Evolutionary conservation across 1,284 basidiomycete species (phyloP), one percentile per base, ranked within the genome.

Genomic region (Microbotryum lychnidis-dioicae): DNA sequence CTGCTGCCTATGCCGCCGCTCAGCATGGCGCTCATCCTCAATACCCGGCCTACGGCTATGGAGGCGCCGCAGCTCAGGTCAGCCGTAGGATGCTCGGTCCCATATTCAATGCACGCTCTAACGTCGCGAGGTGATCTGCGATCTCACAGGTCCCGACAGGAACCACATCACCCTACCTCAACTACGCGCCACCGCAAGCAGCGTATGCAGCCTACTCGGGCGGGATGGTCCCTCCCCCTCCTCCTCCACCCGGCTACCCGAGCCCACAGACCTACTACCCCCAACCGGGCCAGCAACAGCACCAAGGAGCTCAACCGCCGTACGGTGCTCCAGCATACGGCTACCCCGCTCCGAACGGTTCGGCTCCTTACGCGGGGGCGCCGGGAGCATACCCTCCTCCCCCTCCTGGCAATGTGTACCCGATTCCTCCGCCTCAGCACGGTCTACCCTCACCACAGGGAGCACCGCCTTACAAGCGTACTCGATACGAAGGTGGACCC

Each of bases 1-100:
- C 47, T 50, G 23, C 48, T 10, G 46, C n/a, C 10, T 53, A 33
- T n/a, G 51, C n/a, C 42, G 23, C 54, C 25, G 49, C 54, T 45
- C 8, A 47, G 51, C 44, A 50, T 61, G 50, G 59, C 65, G 53
- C 64, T 2, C 67, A 69, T 42, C 65, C 62, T 14, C 67, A 69
- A 50, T 69, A 69, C 46, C 65, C 65, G 0, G 67, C 62, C 3
- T 69, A 69, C 54, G 67, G 65, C 27, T 69, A 69, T 52, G 65
- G 62, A 20, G 54, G 58, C 5, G 48, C 16, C 37, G 37, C 37
- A 42, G 37, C 48, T 8, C 54, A 56, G 55, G 67, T 65, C 33
- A 44, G 62, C 47, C 2, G 14, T 7, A 1, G 42, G 6, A 21
- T 1, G 6, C 12, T 12, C 7, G 1, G 18, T 12, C 6, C 2